These are phyloP conservation scores for Amesomyces nigricolor DNA, from an alignment of 2,329 filamentous ascomycete species.

Conservation along the genomic window DNA sequence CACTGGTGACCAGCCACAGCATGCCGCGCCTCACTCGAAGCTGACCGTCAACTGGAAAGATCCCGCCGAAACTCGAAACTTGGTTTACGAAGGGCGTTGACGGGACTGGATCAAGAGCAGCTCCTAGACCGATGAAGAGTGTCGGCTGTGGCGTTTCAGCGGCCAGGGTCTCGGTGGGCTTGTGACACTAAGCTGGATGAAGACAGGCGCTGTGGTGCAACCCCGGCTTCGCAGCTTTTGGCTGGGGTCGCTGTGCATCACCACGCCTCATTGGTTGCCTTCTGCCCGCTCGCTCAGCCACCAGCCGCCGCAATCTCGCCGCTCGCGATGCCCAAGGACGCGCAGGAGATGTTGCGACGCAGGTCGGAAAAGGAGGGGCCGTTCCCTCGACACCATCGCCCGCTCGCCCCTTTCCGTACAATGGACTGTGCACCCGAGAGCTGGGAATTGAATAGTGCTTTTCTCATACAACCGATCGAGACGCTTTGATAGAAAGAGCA, in stretches of 20 bases:
- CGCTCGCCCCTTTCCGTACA: neutral
- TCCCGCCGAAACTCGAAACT: no score
- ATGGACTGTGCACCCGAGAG: neutral
- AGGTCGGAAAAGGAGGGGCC: neutral
- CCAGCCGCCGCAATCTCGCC: neutral
- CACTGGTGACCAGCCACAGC: no score
- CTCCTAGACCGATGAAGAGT: no score
- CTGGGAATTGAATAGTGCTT: no score
- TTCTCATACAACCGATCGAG: no score
- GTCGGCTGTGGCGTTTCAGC: no score
- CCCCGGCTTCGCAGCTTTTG: neutral
- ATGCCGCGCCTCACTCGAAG: no score
- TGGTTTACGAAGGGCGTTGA: no score
- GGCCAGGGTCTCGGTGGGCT: neutral
- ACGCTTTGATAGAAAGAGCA: no score
- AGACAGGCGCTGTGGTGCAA: neutral
- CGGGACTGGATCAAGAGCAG: no score
- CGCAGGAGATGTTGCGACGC: neutral
- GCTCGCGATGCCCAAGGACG: neutral
- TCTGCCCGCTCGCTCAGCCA: neutral
- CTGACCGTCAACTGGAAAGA: no score
- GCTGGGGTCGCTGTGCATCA: slow-evolving; percentile 1
- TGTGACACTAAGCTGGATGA: slow-evolving; percentile 1
- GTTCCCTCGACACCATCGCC: neutral
- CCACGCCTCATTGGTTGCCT: slow-evolving; percentile 17